These are phyloP conservation scores for Nissolia schottii DNA, from an alignment of 306 rosid species.

Conservation along the genomic window DNA sequence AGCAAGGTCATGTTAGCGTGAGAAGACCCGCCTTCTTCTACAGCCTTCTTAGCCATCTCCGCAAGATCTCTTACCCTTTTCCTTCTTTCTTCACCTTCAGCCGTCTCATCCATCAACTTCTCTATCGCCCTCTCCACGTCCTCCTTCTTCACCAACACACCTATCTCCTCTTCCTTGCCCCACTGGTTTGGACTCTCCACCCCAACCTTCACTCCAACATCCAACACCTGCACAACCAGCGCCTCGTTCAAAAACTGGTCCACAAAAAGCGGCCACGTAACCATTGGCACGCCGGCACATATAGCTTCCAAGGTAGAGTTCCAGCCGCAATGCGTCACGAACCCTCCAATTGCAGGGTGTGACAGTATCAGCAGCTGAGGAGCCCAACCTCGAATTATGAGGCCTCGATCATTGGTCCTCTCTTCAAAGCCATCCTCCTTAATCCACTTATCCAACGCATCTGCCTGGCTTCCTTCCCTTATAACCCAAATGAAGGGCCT, in stretches of 20 bases:
- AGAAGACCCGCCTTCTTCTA: neutral
- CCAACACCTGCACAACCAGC: neutral
- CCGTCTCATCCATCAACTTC: neutral
- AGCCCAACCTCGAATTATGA: conserved; percentile 38
- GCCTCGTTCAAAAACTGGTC: neutral
- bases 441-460: conserved; percentile 25
- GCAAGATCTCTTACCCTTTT: neutral
- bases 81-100: neutral
- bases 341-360: conserved; percentile 28
- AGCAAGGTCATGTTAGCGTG: neutral
- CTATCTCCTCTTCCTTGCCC: neutral
- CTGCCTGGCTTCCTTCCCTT: neutral
- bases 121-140: neutral
- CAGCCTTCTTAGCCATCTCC: neutral
- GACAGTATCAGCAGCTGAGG: conserved; percentile 34
- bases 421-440: neutral
- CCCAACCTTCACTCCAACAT: neutral
- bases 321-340: conserved; percentile 35
- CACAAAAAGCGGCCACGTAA: conserved; percentile 26
- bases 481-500: conserved; percentile 24
- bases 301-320: conserved; percentile 33
- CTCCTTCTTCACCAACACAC: neutral
- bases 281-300: conserved; percentile 25
- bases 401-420: neutral
- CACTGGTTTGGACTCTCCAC: neutral